Base-by-base conservation (phyloP, 805 yeast species). In the Ascoidea rubescens region DNA sequence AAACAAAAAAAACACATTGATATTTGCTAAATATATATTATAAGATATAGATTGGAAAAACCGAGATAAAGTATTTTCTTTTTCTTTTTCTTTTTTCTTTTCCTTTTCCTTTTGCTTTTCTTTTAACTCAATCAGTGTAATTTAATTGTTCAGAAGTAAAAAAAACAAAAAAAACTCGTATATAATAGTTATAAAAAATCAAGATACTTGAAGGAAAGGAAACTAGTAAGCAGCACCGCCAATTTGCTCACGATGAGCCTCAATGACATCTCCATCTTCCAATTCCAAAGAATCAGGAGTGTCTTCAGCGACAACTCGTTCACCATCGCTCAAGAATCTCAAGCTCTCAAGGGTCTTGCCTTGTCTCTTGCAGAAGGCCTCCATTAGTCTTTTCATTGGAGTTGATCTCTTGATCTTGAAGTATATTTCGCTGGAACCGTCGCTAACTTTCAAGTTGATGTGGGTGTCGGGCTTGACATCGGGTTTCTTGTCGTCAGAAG, bases 301-400 rank as follows among this genome's bases (percentile, higher is more conserved):
- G 61, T 87, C 88, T 54, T 84, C 90, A 7, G 90, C 85, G 57
- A 78, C 75, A 55, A 93, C 82, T 64, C 98, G 81, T 59, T 88
- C 85, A 57, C 99, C 99, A 58, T 93, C 99, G 64, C 83, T 83
- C 63, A 93, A 73, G 67, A 93, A 93, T 67, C 98, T 80, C 66
- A 93, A 72, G 50, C 91, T 79, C 59, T 78, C 80, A 64, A 84
- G 71, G 57, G 84, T 80, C 67, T 91, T 91, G 47, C 98, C 98
- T 64, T 91, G 96, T 74, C 99, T 86, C 71, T 90, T 90, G 67
- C 98, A 95, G 67, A 91, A 93, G 10, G 97, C 96, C 63, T 91
- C 98, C 89, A 93, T 91, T 62, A 93, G 80, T 71, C 96, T 86
- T 68, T 80, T 86, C 74, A 93, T 77, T 49, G 91, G 96, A 5